These are phyloP conservation scores for Eutypa lata DNA, from an alignment of 2,329 filamentous ascomycete genomes.

Conservation along the genomic window DNA sequence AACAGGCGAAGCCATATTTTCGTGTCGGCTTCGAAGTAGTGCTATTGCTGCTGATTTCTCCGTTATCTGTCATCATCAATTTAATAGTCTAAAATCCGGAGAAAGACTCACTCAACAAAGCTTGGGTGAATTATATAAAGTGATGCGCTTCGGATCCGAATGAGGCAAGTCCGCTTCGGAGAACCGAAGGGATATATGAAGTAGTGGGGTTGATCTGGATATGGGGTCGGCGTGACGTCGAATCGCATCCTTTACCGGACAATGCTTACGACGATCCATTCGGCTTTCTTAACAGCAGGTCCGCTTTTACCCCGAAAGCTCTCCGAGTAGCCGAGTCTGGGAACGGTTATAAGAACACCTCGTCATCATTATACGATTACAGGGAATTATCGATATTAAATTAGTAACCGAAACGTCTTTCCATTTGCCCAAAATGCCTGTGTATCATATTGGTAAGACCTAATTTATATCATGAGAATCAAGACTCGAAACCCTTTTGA, in stretches of 20 bases:
- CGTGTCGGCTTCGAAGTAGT: constrained; percentile 3
- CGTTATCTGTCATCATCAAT: not conserved
- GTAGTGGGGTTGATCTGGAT: not conserved
- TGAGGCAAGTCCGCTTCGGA: not conserved
- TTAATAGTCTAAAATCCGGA: constrained; percentile 27
- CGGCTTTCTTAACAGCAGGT: not conserved
- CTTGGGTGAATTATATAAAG: not conserved
- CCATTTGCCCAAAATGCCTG: constrained; percentile 5
- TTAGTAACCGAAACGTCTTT: not conserved
- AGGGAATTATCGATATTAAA: not conserved
- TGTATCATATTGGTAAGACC: constrained; percentile 13
- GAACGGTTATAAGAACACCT: not conserved
- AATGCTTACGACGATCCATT: not conserved
- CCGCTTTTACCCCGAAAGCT: too few species aligned
- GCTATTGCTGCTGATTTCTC: not conserved
- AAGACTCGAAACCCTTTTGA: not conserved
- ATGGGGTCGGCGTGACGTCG: not conserved
- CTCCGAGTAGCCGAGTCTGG: too few species aligned
- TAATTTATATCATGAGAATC: not conserved
- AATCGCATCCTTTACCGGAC: not conserved
- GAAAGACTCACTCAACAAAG: not conserved
- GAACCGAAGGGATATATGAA: not conserved
- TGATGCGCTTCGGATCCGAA: not conserved
- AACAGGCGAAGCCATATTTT: constrained; percentile 11
- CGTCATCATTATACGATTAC: not conserved